Evolutionary conservation across 805 yeast genomes (phyloP), one percentile per base, ranked within the genome.

Genomic region (Ogataea neopini): DNA sequence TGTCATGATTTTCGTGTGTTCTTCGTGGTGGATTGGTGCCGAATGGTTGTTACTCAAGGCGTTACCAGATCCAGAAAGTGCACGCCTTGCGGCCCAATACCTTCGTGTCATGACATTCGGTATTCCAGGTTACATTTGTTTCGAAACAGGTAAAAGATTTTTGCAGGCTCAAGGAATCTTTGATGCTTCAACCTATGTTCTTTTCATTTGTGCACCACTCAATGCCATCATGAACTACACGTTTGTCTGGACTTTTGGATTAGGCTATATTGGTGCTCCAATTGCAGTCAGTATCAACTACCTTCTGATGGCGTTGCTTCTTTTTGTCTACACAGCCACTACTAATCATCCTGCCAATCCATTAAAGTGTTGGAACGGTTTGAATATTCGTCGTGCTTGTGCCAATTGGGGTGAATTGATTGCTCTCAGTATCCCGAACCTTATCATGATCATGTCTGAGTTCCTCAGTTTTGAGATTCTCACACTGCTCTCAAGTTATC

Each of bases 201-300:
- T 86, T 34, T 67, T 79, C 33, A 57, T 86, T 23, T 85, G 89
- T 67, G 91, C 91, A 3, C 92, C 94, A 7, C 64, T 86, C 50
- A 86, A 86, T 60, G 86, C 85, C 0, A 50, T 81, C 23, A 66
- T 84, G 66, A 86, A 86, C 64, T 86, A 83, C 58, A 49, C 75
- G 15, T 69, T 86, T 38, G 92, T 86, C n/a, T 83, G 92, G 90
- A 73, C 77, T 3, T 61, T 82, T 39, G 80, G 80, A 0, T 55
- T 77, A 44, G 94, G 94, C 2, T 86, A 80, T 61, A 60, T 80
- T 29, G 94, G 94, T 18, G 92, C 92, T 2, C 92, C 94, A 32
- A 71, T 84, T 29, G 80, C 90, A 3, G 88, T 86, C 17, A 83
- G 81, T 3, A 73, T 83, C 29, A 83, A 87, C 36, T 81, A 86